Percentiles rank a stretch among this genome's conserved stretches.
phyloP scores from a whole-genome alignment of 2,329 filamentous ascomycete genomes.

The Ophiognomonia clavigignenti-juglandacearum region DNA sequence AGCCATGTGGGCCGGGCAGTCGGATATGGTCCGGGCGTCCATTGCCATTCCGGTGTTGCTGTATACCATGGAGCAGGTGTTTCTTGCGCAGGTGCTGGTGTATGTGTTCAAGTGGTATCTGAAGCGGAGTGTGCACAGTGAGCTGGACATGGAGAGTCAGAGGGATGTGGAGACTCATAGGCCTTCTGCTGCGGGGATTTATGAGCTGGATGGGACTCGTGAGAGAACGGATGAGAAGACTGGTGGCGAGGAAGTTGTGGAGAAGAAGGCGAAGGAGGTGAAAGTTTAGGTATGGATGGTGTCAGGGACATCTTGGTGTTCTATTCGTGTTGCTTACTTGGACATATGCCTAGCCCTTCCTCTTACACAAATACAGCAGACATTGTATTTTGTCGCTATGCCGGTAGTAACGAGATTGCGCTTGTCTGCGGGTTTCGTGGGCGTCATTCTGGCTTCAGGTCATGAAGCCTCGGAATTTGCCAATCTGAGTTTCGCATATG shows the following conservation, averaged over 20 bases:
- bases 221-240: neutral
- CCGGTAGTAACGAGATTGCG: no score
- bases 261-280: neutral
- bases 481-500: no score
- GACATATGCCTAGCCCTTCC: no score
- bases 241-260: neutral
- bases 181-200: no score
- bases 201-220: neutral
- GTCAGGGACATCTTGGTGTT: neutral
- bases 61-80: constrained; percentile 54
- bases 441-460: no score
- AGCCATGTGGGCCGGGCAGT: constrained; percentile 60
- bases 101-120: constrained; percentile 44
- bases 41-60: constrained; percentile 61
- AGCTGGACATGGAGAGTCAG: constrained; percentile 16
- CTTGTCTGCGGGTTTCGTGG: no score
- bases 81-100: constrained; percentile 40
- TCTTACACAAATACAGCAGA: no score
- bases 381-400: no score
- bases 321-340: no score
- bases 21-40: constrained; percentile 49
- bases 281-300: neutral
- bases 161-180: no score
- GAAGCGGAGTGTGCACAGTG: constrained; percentile 6
- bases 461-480: no score